Evolutionary conservation across 2,329 filamentous ascomycete genomes (phyloP).

Genomic region (Aplosporella prunicola): DNA sequence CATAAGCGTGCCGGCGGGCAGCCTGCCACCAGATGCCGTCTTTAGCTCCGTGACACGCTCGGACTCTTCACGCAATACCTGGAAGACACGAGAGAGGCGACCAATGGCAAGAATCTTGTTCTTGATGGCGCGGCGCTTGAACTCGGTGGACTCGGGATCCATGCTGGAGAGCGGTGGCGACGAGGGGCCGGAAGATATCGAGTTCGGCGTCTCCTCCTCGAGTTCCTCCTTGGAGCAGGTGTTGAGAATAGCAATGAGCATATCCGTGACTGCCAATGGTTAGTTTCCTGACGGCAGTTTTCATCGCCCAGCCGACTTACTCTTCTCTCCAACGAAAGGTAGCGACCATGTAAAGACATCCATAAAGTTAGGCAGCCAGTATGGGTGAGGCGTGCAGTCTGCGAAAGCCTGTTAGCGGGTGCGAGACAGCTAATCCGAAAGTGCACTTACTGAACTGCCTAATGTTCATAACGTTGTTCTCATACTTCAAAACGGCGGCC

Average conservation of each 20-base stretch:
- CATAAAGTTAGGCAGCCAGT: conserved; percentile 99
- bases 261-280: conserved; percentile 61
- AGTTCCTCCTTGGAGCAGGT: conserved; percentile 98
- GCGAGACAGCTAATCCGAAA: conserved; percentile 13
- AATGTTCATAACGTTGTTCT: conserved; percentile 99
- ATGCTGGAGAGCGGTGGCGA: conserved; percentile 59
- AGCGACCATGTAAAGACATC: conserved; percentile 99
- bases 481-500: conserved; percentile 95
- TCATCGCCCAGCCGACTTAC: conserved; percentile 21
- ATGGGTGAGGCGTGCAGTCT: conserved; percentile 94
- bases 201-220: conserved; percentile 73
- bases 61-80: conserved; percentile 93
- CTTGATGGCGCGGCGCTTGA: conserved; percentile 94
- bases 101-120: conserved; percentile 99
- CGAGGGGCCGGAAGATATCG: conserved; percentile 58
- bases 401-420: neutral
- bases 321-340: conserved; percentile 95
- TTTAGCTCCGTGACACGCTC: conserved; percentile 96
- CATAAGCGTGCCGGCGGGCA: conserved; percentile 95
- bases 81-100: conserved; percentile 92
- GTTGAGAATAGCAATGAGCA: conserved; percentile 97
- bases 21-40: conserved; percentile 82
- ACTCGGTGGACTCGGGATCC: conserved; percentile 82
- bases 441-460: conserved; percentile 66
- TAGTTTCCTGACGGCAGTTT: neutral